phyloP scores from a whole-genome alignment of 768 basidiomycete genomes.

The Mycena maculata region DNA sequence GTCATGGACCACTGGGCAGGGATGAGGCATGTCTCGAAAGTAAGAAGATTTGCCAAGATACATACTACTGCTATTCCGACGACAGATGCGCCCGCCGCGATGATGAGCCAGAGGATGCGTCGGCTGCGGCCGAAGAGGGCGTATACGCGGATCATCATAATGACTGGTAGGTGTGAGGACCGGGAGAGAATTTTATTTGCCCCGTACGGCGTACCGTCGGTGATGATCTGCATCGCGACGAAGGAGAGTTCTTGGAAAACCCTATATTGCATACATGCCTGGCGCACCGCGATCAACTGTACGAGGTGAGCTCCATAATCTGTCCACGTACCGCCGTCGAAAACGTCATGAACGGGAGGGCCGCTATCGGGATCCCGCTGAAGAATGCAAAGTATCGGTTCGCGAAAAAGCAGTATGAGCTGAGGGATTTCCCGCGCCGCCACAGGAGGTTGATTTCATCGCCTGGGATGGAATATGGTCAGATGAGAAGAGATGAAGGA shows the following conservation, averaged over 20 bases:
- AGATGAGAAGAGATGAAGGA: background rate
- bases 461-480: background rate
- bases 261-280: constrained; percentile 14
- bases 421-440: constrained; percentile 36
- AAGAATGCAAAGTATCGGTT: constrained; percentile 47
- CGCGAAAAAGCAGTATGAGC: constrained; percentile 43
- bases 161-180: background rate
- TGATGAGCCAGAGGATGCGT: constrained; percentile 6
- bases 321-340: background rate
- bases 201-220: background rate
- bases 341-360: constrained; percentile 15
- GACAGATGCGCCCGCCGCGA: background rate
- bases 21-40: background rate
- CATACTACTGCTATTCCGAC: constrained; percentile 5
- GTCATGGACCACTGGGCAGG: constrained; percentile 1
- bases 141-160: constrained; percentile 29
- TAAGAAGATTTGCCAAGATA: background rate
- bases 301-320: background rate
- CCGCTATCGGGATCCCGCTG: constrained; percentile 1
- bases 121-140: constrained; percentile 19
- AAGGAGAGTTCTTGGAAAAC: constrained; percentile 16
- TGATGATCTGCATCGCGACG: constrained; percentile 6
- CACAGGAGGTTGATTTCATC: constrained; percentile 39
- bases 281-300: background rate
- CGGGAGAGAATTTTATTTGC: background rate